Conservation (phyloP, 164 flowering plant genomes). For the Tetracentron sinense region DNA sequence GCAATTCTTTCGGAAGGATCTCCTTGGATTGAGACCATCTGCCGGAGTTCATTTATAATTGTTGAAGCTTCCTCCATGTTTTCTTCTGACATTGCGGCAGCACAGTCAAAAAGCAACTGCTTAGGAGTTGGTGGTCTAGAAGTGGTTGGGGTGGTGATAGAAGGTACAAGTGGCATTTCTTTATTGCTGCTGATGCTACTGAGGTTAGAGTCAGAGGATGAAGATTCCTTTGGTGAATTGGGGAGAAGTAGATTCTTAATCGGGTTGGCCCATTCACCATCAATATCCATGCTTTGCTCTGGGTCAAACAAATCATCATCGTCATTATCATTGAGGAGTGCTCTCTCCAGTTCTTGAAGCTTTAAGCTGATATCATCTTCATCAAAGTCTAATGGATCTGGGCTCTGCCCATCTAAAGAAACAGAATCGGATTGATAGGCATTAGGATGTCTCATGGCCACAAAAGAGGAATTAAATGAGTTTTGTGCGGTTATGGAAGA, state of each 20-base stretch:
- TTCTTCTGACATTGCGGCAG: slow-evolving; percentile 64
- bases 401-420: slow-evolving; percentile 38
- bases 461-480: slow-evolving; percentile 20
- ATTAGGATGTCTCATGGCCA: slow-evolving; percentile 15
- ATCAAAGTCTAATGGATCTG: slow-evolving; percentile 45
- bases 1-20: slow-evolving; percentile 87
- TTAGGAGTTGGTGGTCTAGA: slow-evolving; percentile 42
- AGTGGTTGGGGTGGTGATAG: slow-evolving; percentile 9
- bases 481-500: slow-evolving; percentile 23
- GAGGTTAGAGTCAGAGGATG: slow-evolving; percentile 61
- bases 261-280: slow-evolving; percentile 56
- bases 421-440: slow-evolving; percentile 20
- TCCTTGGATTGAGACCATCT: slow-evolving; percentile 85
- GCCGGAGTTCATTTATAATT: slow-evolving; percentile 59
- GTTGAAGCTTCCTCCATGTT: slow-evolving; percentile 54
- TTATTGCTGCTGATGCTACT: slow-evolving; percentile 61
- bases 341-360: slow-evolving; percentile 80
- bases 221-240: slow-evolving; percentile 74
- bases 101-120: slow-evolving; percentile 72
- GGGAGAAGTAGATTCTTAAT: slow-evolving; percentile 28
- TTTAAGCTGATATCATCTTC: slow-evolving; percentile 55
- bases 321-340: slow-evolving; percentile 51
- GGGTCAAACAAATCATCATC: slow-evolving; percentile 31
- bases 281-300: slow-evolving; percentile 55
- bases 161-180: slow-evolving; percentile 29